Evolutionary conservation across 345 rosid species (phyloP), one percentile per base, ranked within the genome.

Genomic region (Populus alba): DNA sequence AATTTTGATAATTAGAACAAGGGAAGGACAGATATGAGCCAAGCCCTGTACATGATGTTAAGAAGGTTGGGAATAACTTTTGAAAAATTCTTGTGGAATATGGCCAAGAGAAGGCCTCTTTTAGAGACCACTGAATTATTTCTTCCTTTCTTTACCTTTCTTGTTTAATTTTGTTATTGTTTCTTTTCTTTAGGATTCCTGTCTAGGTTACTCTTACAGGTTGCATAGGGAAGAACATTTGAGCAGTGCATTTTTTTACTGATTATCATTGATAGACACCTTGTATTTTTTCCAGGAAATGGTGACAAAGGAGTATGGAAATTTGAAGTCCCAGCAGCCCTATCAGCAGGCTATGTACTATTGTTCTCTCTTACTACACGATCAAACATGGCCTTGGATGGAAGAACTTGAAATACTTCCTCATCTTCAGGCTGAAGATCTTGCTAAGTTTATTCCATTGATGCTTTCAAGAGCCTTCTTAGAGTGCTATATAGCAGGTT

Each of bases 401-500:
- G 99, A 95, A 77, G 75, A 87, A 75, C 89, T 90, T 68, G 96
- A 93, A 80, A 87, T 87, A 66, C 92, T 93, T 80, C 82, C 88
- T 78, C 81, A 33, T 81, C 86, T 93, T 80, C 81, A 84, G 76
- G 87, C 87, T 38, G 94, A 87, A 79, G 92, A 95, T 85, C 91
- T 93, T 70, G 80, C 92, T 47, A 92, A 87, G 53, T 93, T 93
- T 86, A 83, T 81, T 76, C 93, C 96, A 75, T 75, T 84, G 80
- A 74, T 93, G 94, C 87, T 95, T 43, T 95, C 98, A 49, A 88
- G 92, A 84, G 82, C 91, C 62, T 92, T 89, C 77, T 68, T 93
- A 41, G 97, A 95, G 81, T 93, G 97, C 85, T 95, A 88, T 66
- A 65, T 93, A 77, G 96, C 92, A 75, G 97, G 99, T 93, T 68